These are phyloP conservation scores for Trypanosoma congolense DNA, from an alignment of 208 protist species.

Conservation along the genomic window DNA sequence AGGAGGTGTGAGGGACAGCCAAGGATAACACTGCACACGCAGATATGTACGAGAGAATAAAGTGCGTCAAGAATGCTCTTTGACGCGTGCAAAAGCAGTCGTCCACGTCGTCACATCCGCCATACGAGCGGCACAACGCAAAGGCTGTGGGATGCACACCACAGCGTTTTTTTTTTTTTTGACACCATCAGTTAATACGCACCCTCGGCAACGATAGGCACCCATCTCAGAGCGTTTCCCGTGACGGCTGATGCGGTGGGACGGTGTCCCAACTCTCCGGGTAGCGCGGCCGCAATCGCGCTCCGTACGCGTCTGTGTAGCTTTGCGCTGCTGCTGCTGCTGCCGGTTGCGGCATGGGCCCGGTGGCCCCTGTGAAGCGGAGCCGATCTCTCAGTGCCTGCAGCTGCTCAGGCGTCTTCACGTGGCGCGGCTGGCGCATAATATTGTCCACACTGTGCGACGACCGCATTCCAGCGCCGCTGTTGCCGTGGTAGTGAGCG, in stretches of 20 bases:
- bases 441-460: constrained; percentile 25
- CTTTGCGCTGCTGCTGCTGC: constrained; percentile 14
- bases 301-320: constrained; percentile 67
- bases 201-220: no score
- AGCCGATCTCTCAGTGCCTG: constrained; percentile 53
- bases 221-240: constrained; percentile 15
- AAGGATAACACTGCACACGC: no score
- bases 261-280: constrained; percentile 84
- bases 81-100: no score
- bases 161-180: no score
- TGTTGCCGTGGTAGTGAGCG: constrained; percentile 1
- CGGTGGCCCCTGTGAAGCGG: constrained; percentile 30
- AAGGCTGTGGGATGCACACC: no score
- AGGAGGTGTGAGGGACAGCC: no score
- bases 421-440: constrained; percentile 35
- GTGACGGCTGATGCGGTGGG: constrained; percentile 78
- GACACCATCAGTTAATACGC: no score
- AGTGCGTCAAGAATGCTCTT: no score
- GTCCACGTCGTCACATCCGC: no score
- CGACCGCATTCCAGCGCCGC: not conserved
- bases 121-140: no score
- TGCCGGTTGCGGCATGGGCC: constrained; percentile 1
- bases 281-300: constrained; percentile 69
- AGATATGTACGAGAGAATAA: no score
- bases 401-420: constrained; percentile 41